phyloP scores from a whole-genome alignment of 78 protist genomes.

The Dictyostelium purpureum region DNA sequence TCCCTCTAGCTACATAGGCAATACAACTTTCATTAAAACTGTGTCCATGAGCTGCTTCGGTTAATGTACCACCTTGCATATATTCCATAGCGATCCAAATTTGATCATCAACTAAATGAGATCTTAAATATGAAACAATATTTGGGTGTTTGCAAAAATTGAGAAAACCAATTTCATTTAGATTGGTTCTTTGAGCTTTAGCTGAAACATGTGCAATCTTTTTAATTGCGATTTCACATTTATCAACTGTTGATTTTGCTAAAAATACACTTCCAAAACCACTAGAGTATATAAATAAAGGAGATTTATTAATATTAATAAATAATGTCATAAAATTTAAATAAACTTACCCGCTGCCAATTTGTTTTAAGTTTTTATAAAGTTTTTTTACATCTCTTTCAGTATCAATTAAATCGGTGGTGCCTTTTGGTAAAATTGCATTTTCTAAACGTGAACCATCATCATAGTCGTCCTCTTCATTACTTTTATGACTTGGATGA shows the following conservation, averaged over 20 bases:
- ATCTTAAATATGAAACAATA: constrained; percentile 46
- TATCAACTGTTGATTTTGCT: constrained; percentile 53
- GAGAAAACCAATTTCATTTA: constrained; percentile 77
- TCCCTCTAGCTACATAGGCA: constrained; percentile 77
- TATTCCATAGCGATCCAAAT: constrained; percentile 83
- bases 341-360: constrained; percentile 53
- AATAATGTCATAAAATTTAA: too few species aligned
- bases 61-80: constrained; percentile 84
- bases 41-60: constrained; percentile 68
- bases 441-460: constrained; percentile 69
- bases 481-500: not conserved
- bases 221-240: constrained; percentile 78
- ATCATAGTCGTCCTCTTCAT: constrained; percentile 42
- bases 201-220: constrained; percentile 74
- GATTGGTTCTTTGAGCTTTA: constrained; percentile 78
- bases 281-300: not conserved
- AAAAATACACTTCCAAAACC: constrained; percentile 84
- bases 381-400: constrained; percentile 53
- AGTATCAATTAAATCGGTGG: constrained; percentile 42
- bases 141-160: constrained; percentile 76
- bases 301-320: too few species aligned
- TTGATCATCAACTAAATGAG: constrained; percentile 58
- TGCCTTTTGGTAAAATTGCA: constrained; percentile 63
- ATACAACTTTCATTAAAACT: constrained; percentile 72
- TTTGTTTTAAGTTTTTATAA: constrained; percentile 63